These are phyloP conservation scores for Lathyrus oleraceus DNA, from an alignment of 306 rosid genomes.

Conservation along the genomic window DNA sequence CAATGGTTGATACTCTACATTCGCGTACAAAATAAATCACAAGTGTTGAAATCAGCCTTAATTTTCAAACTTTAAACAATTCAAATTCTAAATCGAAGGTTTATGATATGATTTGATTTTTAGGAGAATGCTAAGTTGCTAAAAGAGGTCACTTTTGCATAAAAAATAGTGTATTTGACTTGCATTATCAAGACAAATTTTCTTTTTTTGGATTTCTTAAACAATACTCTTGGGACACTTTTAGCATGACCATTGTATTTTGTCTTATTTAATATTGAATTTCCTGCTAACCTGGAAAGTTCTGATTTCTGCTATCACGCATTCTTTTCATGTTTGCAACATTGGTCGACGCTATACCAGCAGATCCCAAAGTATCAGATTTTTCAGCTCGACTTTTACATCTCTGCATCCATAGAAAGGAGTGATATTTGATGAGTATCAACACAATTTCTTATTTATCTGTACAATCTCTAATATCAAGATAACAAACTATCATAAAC, in stretches of 20 bases:
- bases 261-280: not conserved
- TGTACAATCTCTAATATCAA: not conserved
- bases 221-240: no score
- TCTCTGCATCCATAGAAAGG: constrained; percentile 57
- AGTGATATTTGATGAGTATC: constrained; percentile 20
- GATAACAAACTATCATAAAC: constrained; percentile 51
- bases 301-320: constrained; percentile 61
- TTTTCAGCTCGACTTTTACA: constrained; percentile 50
- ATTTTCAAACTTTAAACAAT: no score
- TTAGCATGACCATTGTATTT: not conserved
- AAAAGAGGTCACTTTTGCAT: no score
- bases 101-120: no score
- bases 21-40: not conserved
- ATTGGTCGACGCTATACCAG: constrained; percentile 53
- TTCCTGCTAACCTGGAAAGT: constrained; percentile 70
- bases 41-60: no score
- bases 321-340: constrained; percentile 51
- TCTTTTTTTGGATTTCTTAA: no score
- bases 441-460: not conserved
- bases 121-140: no score
- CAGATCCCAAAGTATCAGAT: constrained; percentile 46
- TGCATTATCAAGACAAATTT: no score
- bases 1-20: not conserved
- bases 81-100: no score
- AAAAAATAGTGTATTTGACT: no score